Percentiles rank a stretch among this genome's conserved stretches.
Conservation (phyloP, 768 basidiomycete species). For the Galerina marginata region DNA sequence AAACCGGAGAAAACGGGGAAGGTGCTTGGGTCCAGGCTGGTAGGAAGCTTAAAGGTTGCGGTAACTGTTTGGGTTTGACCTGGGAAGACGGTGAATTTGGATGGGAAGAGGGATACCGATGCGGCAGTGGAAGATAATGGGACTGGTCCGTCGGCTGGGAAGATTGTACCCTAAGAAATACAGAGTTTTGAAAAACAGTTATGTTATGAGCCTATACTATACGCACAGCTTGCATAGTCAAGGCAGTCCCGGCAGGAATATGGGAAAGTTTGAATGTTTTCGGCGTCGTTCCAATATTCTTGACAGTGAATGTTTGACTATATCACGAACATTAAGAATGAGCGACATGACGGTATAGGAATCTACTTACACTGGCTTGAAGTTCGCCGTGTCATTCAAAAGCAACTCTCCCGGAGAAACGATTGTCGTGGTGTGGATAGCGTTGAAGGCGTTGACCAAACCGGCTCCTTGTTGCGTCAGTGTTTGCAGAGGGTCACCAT, state of each 20-base stretch:
- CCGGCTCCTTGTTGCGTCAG: slow-evolving; percentile 61
- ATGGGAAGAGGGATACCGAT: slow-evolving; percentile 49
- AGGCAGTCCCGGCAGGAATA: slow-evolving; percentile 59
- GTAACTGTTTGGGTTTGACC: slow-evolving; percentile 46
- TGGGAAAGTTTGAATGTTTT: slow-evolving; percentile 57
- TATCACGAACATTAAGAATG: too few species aligned
- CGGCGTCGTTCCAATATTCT: slow-evolving; percentile 47
- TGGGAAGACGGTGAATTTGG: slow-evolving; percentile 49
- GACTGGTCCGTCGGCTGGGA: slow-evolving; percentile 53
- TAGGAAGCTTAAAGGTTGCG: slow-evolving; percentile 53
- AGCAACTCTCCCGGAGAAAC: slow-evolving; percentile 62
- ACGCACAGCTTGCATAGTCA: slow-evolving; percentile 47
- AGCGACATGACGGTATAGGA: slow-evolving; percentile 3
- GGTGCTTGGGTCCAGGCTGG: slow-evolving; percentile 44
- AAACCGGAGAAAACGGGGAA: slow-evolving; percentile 68
- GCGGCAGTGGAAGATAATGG: slow-evolving; percentile 52
- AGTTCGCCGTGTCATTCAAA: slow-evolving; percentile 68
- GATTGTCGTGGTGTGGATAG: slow-evolving; percentile 55
- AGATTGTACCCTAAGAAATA: slow-evolving; percentile 41
- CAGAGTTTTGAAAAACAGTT: not conserved
- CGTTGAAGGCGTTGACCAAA: slow-evolving; percentile 61
- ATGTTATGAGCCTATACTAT: not conserved
- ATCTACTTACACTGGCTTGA: slow-evolving; percentile 44
- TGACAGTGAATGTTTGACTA: slow-evolving; percentile 56
- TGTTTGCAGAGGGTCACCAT: slow-evolving; percentile 56